Evolutionary conservation across 345 rosid species (phyloP), one percentile per base, ranked within the genome.

Genomic region (Ricinus communis): DNA sequence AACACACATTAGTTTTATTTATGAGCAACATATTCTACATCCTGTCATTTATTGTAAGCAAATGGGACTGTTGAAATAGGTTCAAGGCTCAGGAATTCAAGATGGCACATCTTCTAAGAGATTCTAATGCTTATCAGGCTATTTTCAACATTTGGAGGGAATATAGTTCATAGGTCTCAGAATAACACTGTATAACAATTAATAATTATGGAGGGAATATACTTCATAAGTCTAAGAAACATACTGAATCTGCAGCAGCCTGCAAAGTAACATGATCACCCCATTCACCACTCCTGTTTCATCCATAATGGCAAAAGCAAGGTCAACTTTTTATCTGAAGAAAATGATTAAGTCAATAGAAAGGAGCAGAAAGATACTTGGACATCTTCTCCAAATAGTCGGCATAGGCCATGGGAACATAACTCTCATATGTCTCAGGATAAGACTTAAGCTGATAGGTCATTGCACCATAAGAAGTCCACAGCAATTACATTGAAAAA

Each of bases 241-340:
- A 68, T 90, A 90, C 96, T 82, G 63, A 73, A 79, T 90, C 96
- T 19, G 91, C 91, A 68, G 93, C 93, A 40, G 96, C 93, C 69
- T 90, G 93, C 78, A 90, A 78, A 36, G 96, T 90, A 62, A 85
- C 89, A 79, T 85, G 89, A 75, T 85, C 89, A 71, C 89, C 89
- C 89, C 89, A 85, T 75, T 85, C 91, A 27, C 96, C 93, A 52
- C 84, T 81, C 86, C 96, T 90, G 62, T 85, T 61, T 67, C 76
- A 70, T 68, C 13, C 74, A 69, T 62, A 33, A 74, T 47, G 38
- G 71, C 65, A 78, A 73, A 61, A 65, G 49, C 36, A 21, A 69
- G 24, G 59, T 77, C 75, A 74, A 52, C 41, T 58, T 27, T 66
- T 38, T 64, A 22, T 16, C 61, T 10, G 51, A 69, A 65, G 28